Base-by-base conservation (phyloP, 2,329 filamentous ascomycete genomes). In the Trichocomaceae sp. region DNA sequence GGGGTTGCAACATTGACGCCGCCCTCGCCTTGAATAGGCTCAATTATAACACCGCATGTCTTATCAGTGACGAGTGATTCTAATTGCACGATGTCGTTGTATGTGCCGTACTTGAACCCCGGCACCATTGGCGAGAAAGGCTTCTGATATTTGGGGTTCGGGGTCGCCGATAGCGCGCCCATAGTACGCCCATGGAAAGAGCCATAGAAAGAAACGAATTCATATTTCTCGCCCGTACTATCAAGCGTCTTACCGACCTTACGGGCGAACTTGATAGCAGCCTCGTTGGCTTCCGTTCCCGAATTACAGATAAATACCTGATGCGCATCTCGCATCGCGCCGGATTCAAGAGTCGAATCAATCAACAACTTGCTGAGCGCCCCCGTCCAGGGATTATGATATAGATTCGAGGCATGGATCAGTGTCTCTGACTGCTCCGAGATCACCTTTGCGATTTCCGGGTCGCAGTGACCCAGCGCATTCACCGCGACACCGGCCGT, bases 141-240 rank as follows among this genome's bases (percentile, higher is more conserved):
- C 63, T 86, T 83, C 75, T 99, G 93, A 74, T 99, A 99, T 72
- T 99, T 99, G 17, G 90, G 89, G 75, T 97, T 99, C 47, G 91
- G 93, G 5, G 93, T 99, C 10, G 93, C 93, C n/a, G 89, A 95
- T 45, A 99, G 76, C 56, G 86, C 85, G 50, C 93, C 93, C 89
- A 97, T 95, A 15, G 93, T 97, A 57, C 93, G 86, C 63, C 93
- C 93, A 72, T 99, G 93, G 79, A 99, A 99, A 39, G 89, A 91
- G 64, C 87, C 86, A 64, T 88, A 77, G 78, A 97, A 99, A 15
- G 90, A 95, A 50, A 97, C 88, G 47, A 99, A 75, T 66, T 96
- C 90, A 63, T 83, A 72, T 76, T 97, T 96, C 19, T 72, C 73
- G 47, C 87, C 86, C 0, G 83, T 83, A 0, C 87, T 83, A 60